Evolutionary conservation across 2,329 filamentous ascomycete genomes (phyloP).

Genomic region (Calonectria pauciramosa): DNA sequence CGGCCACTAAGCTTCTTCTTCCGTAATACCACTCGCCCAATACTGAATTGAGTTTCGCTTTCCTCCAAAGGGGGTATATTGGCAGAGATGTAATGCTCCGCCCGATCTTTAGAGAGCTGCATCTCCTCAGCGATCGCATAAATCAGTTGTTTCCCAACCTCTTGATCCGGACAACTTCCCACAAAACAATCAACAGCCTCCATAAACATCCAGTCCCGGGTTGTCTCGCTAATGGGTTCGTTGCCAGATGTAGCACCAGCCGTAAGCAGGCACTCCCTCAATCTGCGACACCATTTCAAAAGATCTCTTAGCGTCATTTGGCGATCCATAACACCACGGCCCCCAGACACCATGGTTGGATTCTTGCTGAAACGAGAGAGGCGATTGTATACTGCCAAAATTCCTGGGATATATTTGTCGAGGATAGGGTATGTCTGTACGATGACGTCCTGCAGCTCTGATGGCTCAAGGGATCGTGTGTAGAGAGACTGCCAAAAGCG

Average conservation of each 20-base stretch:
- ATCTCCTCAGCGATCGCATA: slow-evolving; percentile 86
- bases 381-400: slow-evolving; percentile 71
- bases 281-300: slow-evolving; percentile 89
- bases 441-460: slow-evolving; percentile 83
- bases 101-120: slow-evolving; percentile 85
- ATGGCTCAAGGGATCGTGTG: slow-evolving; percentile 73
- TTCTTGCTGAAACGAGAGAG: slow-evolving; percentile 67
- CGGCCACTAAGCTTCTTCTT: slow-evolving; percentile 67
- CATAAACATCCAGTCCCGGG: slow-evolving; percentile 88
- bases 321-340: slow-evolving; percentile 60
- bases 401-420: slow-evolving; percentile 70
- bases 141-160: slow-evolving; percentile 72
- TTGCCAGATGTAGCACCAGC: slow-evolving; percentile 74
- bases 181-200: slow-evolving; percentile 95
- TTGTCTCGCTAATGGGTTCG: slow-evolving; percentile 80
- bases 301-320: slow-evolving; percentile 82
- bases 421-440: slow-evolving; percentile 78
- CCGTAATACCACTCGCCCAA: slow-evolving; percentile 76
- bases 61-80: slow-evolving; percentile 80
- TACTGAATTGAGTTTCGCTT: slow-evolving; percentile 66
- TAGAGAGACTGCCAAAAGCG: slow-evolving; percentile 88
- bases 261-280: slow-evolving; percentile 74
- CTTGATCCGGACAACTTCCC: slow-evolving; percentile 79
- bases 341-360: slow-evolving; percentile 47
- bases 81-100: slow-evolving; percentile 81